Evolutionary conservation across 345 rosid species (phyloP).

Genomic region (Linum trigynum): DNA sequence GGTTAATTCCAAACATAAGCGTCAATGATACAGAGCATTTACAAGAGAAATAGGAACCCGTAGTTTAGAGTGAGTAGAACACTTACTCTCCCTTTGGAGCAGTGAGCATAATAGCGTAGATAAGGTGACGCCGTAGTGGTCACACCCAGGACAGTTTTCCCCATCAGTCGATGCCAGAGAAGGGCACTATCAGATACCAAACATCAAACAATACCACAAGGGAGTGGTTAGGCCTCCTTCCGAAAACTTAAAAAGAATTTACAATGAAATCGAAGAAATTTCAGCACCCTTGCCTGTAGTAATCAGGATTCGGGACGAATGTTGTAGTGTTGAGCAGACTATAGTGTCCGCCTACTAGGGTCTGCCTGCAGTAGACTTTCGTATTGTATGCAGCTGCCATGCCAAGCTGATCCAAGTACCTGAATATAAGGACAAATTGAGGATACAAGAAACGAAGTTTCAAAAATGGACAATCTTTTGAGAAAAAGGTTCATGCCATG

Average conservation of each 20-base stretch:
- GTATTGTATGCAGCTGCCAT: slow-evolving; percentile 85
- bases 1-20: not conserved
- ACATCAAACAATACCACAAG: slow-evolving; percentile 13
- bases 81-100: slow-evolving; percentile 90
- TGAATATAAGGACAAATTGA: slow-evolving; percentile 13
- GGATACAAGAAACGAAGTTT: not conserved
- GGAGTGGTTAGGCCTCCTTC: slow-evolving; percentile 8
- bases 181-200: slow-evolving; percentile 50
- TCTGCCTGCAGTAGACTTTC: slow-evolving; percentile 92
- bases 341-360: slow-evolving; percentile 84
- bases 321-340: slow-evolving; percentile 70
- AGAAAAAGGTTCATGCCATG: not conserved
- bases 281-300: slow-evolving; percentile 62
- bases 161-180: slow-evolving; percentile 95
- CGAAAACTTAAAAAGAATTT: not conserved
- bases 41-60: not conserved
- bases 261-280: not conserved
- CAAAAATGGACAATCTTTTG: not conserved
- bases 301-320: slow-evolving; percentile 74
- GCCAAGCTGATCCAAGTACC: slow-evolving; percentile 99
- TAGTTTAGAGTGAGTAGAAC: slow-evolving; percentile 3
- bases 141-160: slow-evolving; percentile 57
- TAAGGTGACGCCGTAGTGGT: slow-evolving; percentile 41
- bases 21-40: not conserved
- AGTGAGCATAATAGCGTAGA: slow-evolving; percentile 80